Percentiles rank a stretch among this genome's conserved stretches.
These are phyloP conservation scores for Lachnellula hyalina DNA, from an alignment of 2,329 filamentous ascomycete species.

Conservation along the genomic window DNA sequence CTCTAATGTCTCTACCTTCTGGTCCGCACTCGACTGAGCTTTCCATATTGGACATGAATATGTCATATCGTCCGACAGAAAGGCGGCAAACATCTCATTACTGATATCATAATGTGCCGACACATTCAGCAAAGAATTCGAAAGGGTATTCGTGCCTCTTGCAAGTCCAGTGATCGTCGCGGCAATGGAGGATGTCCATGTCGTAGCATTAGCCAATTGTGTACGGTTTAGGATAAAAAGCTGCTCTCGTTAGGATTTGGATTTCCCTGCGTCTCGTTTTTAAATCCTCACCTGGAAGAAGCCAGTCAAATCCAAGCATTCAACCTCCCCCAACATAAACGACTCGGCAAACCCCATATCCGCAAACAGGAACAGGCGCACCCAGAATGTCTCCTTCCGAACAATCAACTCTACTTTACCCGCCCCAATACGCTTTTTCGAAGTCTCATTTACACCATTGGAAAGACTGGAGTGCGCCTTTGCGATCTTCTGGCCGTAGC, in stretches of 20 bases:
- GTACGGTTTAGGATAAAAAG: slow-evolving; percentile 67
- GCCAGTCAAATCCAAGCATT: slow-evolving; percentile 58
- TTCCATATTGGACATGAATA: slow-evolving; percentile 69
- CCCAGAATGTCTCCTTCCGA: slow-evolving; percentile 64
- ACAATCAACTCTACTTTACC: slow-evolving; percentile 52
- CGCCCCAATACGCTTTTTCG: slow-evolving; percentile 35
- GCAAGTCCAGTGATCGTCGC: slow-evolving; percentile 54
- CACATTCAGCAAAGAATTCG: slow-evolving; percentile 59
- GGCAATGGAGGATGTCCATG: slow-evolving; percentile 53
- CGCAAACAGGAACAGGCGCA: slow-evolving; percentile 61
- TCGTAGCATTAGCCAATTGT: slow-evolving; percentile 58
- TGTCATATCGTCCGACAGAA: slow-evolving; percentile 70
- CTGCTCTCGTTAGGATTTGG: slow-evolving; percentile 33
- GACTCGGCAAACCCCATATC: slow-evolving; percentile 66
- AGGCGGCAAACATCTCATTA: slow-evolving; percentile 71
- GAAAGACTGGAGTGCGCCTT: slow-evolving; percentile 33
- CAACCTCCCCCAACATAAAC: slow-evolving; percentile 68
- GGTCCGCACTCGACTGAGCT: slow-evolving; percentile 35
- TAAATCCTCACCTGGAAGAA: slow-evolving; percentile 55
- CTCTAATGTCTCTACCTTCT: slow-evolving; percentile 53
- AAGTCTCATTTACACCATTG: slow-evolving; percentile 24
- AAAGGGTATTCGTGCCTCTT: slow-evolving; percentile 50
- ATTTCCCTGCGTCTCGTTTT: neutral
- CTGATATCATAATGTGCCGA: slow-evolving; percentile 71
- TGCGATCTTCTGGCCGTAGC: slow-evolving; percentile 44